Conservation (phyloP, 2,329 filamentous ascomycete genomes). For the Acrodontium crateriforme region DNA sequence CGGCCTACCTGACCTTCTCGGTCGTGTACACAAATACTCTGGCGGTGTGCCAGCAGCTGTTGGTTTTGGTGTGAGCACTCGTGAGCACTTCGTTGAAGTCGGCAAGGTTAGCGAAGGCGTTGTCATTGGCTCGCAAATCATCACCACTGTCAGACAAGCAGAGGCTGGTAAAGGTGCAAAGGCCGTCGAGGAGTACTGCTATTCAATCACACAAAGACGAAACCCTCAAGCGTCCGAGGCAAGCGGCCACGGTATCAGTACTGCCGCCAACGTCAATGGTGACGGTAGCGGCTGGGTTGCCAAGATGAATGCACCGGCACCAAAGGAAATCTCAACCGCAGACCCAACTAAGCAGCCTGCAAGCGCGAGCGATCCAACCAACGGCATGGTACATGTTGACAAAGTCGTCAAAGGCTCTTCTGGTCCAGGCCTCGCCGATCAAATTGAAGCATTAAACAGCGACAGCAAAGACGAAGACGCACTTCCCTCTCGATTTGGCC, state of each 20-base stretch:
- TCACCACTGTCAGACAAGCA: slow-evolving; percentile 63
- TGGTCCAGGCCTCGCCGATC: slow-evolving; percentile 61
- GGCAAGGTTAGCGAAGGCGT: slow-evolving; percentile 80
- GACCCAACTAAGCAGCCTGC: slow-evolving; percentile 22
- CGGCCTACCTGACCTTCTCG: slow-evolving; percentile 66
- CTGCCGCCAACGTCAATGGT: slow-evolving; percentile 19
- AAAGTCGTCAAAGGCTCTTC: slow-evolving; percentile 49
- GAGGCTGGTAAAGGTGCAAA: slow-evolving; percentile 51
- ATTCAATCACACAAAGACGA: slow-evolving; percentile 43
- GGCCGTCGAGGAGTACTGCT: slow-evolving; percentile 75
- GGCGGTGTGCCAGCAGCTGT: slow-evolving; percentile 82
- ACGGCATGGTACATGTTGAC: slow-evolving; percentile 49
- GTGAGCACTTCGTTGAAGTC: slow-evolving; percentile 82
- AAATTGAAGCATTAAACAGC: slow-evolving; percentile 68
- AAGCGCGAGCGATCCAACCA: slow-evolving; percentile 21
- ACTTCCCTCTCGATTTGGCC: slow-evolving; percentile 77
- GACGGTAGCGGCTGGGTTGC: slow-evolving; percentile 23
- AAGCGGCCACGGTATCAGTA: slow-evolving; percentile 16
- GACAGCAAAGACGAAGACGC: slow-evolving; percentile 36
- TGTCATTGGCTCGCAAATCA: slow-evolving; percentile 91
- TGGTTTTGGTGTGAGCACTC: slow-evolving; percentile 90
- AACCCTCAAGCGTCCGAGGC: slow-evolving; percentile 9
- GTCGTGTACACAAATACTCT: slow-evolving; percentile 81
- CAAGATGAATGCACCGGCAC: slow-evolving; percentile 16
- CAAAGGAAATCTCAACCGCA: slow-evolving; percentile 21